Percentiles rank a stretch among this genome's conserved stretches.
Conservation (phyloP, 495 filamentous ascomycete genomes). For the Penicillium mononematosum region DNA sequence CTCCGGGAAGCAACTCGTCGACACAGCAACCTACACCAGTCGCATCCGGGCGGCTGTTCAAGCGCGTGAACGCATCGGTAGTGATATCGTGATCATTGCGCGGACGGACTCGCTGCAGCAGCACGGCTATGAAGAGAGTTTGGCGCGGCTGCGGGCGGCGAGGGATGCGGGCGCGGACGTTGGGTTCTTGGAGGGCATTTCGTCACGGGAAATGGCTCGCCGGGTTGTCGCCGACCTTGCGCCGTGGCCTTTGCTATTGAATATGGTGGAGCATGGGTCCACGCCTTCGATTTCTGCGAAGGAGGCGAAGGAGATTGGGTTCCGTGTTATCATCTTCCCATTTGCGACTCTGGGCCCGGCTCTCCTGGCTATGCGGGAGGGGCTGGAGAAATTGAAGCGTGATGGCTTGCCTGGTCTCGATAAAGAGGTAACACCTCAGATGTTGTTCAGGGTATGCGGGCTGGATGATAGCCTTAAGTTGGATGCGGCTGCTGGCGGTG, state of each 20-base stretch:
- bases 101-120: conserved; percentile 64
- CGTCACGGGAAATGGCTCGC: conserved; percentile 38
- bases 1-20: conserved; percentile 61
- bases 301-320: conserved; percentile 61
- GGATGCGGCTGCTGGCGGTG: conserved; percentile 57
- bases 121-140: conserved; percentile 60
- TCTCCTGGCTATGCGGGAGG: conserved; percentile 50
- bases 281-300: conserved; percentile 57
- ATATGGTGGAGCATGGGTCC: conserved; percentile 64
- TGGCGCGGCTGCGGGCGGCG: conserved; percentile 55
- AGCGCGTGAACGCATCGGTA: conserved; percentile 48
- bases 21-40: conserved; percentile 48
- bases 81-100: conserved; percentile 68
- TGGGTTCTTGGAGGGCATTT: conserved; percentile 55
- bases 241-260: conserved; percentile 61
- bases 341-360: conserved; percentile 54
- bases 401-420: conserved; percentile 49
- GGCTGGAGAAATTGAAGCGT: conserved; percentile 48
- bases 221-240: conserved; percentile 50
- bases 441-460: conserved; percentile 59
- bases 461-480: conserved; percentile 56
- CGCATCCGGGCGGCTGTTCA: conserved; percentile 59
- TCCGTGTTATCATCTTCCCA: conserved; percentile 62
- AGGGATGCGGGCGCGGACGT: conserved; percentile 61
- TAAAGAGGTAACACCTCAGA: conserved; percentile 49